Evolutionary conservation across 352 stramenopile genomes (phyloP).

Genomic region (Pythium chondricola): DNA sequence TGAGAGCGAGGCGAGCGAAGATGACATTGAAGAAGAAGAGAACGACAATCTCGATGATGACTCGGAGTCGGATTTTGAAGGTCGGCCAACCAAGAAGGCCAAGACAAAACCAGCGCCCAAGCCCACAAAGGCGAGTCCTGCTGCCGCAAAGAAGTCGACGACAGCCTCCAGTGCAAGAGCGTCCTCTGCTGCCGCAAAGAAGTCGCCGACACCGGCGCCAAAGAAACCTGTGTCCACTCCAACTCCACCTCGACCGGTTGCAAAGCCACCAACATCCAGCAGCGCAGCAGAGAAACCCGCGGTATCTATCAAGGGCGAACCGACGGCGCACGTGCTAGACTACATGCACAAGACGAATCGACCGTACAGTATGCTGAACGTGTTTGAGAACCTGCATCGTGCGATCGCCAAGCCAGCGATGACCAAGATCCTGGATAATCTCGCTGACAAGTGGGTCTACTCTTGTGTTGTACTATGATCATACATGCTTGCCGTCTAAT

Average conservation of each 20-base stretch:
- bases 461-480: background rate
- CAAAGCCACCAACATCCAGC: background rate
- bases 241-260: slow-evolving; percentile 9
- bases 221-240: slow-evolving; percentile 22
- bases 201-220: background rate
- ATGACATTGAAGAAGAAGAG: slow-evolving; percentile 13
- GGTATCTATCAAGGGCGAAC: slow-evolving; percentile 28
- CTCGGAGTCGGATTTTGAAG: slow-evolving; percentile 39
- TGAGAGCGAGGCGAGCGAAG: slow-evolving; percentile 24
- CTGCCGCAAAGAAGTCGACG: slow-evolving; percentile 7
- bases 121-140: slow-evolving; percentile 1
- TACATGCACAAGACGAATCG: slow-evolving; percentile 82
- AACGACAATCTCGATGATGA: slow-evolving; percentile 30
- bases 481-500: background rate
- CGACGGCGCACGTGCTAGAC: slow-evolving; percentile 47
- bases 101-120: slow-evolving; percentile 1
- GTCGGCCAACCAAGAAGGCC: slow-evolving; percentile 21
- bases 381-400: slow-evolving; percentile 81
- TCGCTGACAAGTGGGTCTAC: slow-evolving; percentile 33
- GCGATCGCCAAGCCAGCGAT: slow-evolving; percentile 64
- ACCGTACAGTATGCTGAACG: slow-evolving; percentile 79
- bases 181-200: no score
- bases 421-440: slow-evolving; percentile 69
- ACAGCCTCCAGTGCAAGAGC: no score
- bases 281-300: slow-evolving; percentile 7